Evolutionary conservation across 2,329 filamentous ascomycete genomes (phyloP).

Genomic region (Nemania diffusa): DNA sequence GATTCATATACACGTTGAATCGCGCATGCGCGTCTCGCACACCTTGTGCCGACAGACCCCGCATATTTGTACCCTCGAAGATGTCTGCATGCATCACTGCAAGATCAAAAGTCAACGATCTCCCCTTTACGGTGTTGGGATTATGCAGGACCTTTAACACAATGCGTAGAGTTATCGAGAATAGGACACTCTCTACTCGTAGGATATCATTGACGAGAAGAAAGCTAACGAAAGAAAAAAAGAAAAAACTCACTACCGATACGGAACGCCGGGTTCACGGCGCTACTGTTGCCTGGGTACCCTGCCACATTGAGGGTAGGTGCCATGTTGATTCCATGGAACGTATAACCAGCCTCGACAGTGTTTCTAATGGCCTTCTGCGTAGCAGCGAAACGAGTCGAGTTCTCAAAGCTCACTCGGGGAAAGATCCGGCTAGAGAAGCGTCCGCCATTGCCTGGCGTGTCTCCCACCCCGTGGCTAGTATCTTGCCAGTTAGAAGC

Average conservation of each 20-base stretch:
- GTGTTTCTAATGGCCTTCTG: constrained; percentile 50
- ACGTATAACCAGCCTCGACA: constrained; percentile 51
- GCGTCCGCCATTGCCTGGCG: constrained; percentile 44
- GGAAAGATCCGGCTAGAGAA: constrained; percentile 51
- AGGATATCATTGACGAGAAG: not conserved
- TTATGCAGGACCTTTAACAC: not conserved
- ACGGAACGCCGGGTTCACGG: constrained; percentile 59
- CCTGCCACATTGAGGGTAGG: constrained; percentile 47
- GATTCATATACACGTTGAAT: constrained; percentile 43
- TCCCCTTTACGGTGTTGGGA: not conserved
- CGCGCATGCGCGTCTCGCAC: constrained; percentile 38
- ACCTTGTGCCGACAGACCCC: constrained; percentile 40
- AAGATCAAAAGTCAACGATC: constrained; percentile 8
- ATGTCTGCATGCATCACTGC: constrained; percentile 49
- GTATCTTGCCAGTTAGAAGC: constrained; percentile 48
- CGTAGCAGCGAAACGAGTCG: constrained; percentile 40
- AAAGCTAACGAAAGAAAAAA: not conserved
- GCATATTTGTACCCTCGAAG: constrained; percentile 39
- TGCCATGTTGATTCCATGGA: constrained; percentile 50
- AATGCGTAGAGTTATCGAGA: not conserved
- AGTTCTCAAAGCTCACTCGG: constrained; percentile 42
- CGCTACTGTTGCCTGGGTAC: constrained; percentile 48
- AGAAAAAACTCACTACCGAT: constrained; percentile 31
- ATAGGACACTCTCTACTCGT: not conserved
- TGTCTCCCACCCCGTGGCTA: constrained; percentile 42